Percentiles rank a stretch among this genome's conserved stretches.
Evolutionary conservation across 257 asterid species (phyloP).

Genomic region (Jaltomata sinuosa): DNA sequence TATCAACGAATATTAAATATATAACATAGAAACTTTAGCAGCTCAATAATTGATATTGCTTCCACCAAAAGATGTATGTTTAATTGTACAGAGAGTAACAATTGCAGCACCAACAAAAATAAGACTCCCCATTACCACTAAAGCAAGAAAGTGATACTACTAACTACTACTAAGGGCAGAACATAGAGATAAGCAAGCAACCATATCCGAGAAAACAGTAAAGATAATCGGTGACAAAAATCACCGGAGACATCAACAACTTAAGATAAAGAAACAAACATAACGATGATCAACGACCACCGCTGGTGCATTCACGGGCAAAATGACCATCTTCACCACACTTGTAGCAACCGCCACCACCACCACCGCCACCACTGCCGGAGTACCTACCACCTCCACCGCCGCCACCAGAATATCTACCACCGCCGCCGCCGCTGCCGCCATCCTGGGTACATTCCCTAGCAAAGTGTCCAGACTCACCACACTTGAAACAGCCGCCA

Average conservation of each 20-base stretch:
- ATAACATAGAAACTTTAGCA: background rate
- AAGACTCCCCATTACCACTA: background rate
- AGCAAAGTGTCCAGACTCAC: slow-evolving; percentile 28
- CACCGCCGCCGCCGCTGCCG: slow-evolving; percentile 19
- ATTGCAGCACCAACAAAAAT: background rate
- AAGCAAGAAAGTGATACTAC: background rate
- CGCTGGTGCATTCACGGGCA: slow-evolving; percentile 49
- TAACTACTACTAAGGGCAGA: background rate
- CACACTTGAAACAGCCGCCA: slow-evolving; percentile 21
- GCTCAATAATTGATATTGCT: background rate
- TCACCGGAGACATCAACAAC: background rate
- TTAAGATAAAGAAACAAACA: background rate
- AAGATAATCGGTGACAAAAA: too few species aligned
- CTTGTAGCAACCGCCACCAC: slow-evolving; percentile 35
- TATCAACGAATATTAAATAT: too few species aligned
- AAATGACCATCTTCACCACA: slow-evolving; percentile 57
- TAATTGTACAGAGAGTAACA: background rate
- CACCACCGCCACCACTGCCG: slow-evolving; percentile 10
- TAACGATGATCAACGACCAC: slow-evolving; percentile 14
- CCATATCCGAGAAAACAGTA: background rate
- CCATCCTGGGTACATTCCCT: slow-evolving; percentile 24
- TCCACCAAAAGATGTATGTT: background rate
- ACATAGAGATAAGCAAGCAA: background rate
- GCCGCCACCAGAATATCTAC: slow-evolving; percentile 19
- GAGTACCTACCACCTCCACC: slow-evolving; percentile 20